Conservation (phyloP, 805 yeast genomes). For the Sugiyamaella mastotermitis region DNA sequence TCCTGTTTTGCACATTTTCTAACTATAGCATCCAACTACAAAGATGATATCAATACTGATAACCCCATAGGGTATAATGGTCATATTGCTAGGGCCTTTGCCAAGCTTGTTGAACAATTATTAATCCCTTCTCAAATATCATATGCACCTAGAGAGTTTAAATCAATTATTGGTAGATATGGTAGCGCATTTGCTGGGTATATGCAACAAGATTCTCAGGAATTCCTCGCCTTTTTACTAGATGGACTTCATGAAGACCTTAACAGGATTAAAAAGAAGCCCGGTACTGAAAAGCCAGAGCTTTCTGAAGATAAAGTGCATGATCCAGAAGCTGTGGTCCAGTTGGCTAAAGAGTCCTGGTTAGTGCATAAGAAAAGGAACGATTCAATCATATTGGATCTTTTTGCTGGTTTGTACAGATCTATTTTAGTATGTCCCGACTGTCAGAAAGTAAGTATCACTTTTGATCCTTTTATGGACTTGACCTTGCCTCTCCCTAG, state of each 20-base stretch:
- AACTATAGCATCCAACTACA: conserved; percentile 38
- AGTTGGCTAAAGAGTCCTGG: conserved; percentile 76
- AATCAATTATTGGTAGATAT: conserved; percentile 68
- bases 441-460: conserved; percentile 71
- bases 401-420: conserved; percentile 86
- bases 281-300: conserved; percentile 86
- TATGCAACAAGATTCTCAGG: conserved; percentile 92
- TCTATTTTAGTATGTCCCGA: conserved; percentile 85
- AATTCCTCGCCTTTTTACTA: conserved; percentile 76
- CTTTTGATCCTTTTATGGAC: conserved; percentile 92
- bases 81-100: conserved; percentile 72
- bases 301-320: conserved; percentile 51
- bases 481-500: conserved; percentile 85
- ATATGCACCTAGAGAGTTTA: conserved; percentile 70
- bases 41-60: conserved; percentile 58
- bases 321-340: conserved; percentile 41
- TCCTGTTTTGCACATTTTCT: too few relatives aligned
- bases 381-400: conserved; percentile 76
- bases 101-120: conserved; percentile 53
- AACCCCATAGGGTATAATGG: conserved; percentile 89
- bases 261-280: conserved; percentile 75
- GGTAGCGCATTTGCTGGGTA: conserved; percentile 75
- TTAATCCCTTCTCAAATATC: conserved; percentile 34
- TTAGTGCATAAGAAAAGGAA: conserved; percentile 69
- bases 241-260: conserved; percentile 92